Percentiles rank a stretch among this genome's conserved stretches.
Conservation (phyloP, 257 asterid species). For the Solanum dulcamara region DNA sequence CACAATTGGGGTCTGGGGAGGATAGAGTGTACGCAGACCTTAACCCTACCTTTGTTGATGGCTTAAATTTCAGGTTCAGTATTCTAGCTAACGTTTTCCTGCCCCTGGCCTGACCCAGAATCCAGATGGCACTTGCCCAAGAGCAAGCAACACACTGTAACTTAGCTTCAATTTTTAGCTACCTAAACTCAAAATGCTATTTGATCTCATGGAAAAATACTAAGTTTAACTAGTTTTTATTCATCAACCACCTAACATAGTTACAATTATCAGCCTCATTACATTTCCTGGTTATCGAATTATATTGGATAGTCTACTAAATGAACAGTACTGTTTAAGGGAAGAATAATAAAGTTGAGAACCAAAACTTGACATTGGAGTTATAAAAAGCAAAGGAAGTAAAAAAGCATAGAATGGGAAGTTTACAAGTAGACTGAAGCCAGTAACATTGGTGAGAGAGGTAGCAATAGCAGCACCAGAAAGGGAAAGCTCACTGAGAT, state of each 20-base stretch:
- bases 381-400: not conserved
- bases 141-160: not conserved
- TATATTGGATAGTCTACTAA: too few relatives aligned
- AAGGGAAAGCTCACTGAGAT: slow-evolving; percentile 20
- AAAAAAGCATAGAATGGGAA: not conserved
- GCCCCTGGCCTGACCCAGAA: not conserved
- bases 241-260: not conserved
- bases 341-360: not conserved
- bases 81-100: not conserved
- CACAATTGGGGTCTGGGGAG: too few relatives aligned
- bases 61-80: not conserved
- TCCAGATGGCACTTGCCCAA: too few relatives aligned
- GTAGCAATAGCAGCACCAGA: slow-evolving; percentile 29
- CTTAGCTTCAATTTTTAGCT: not conserved
- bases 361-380: not conserved
- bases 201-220: not conserved
- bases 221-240: too few relatives aligned
- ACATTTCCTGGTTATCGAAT: too few relatives aligned
- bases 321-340: not conserved
- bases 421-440: slow-evolving; percentile 33
- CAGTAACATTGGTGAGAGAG: slow-evolving; percentile 30
- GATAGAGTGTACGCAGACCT: too few relatives aligned
- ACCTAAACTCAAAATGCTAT: not conserved
- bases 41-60: too few relatives aligned
- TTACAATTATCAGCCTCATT: too few relatives aligned